Percentiles rank a stretch among this genome's conserved stretches.
Evolutionary conservation across 2,329 filamentous ascomycete genomes (phyloP).

Genomic region (Nothomitra cinnamomea): DNA sequence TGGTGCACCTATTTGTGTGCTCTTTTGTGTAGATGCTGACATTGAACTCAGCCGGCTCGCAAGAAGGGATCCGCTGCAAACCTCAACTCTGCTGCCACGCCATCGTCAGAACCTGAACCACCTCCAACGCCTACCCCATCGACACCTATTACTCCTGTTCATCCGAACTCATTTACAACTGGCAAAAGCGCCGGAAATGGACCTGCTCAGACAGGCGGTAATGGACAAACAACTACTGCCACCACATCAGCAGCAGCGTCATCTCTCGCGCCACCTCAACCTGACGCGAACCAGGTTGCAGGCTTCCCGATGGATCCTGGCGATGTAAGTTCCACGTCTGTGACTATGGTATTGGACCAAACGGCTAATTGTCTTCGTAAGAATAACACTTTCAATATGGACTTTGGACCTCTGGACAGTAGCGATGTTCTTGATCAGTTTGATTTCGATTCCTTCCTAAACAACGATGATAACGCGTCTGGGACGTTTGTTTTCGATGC

Average conservation of each 20-base stretch:
- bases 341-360: background rate
- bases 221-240: conserved; percentile 3
- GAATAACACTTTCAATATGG: conserved; percentile 22
- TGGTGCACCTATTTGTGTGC: conserved; percentile 4
- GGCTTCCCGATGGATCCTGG: conserved; percentile 6
- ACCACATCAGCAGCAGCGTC: conserved; percentile 3
- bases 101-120: conserved; percentile 28
- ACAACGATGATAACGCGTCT: conserved; percentile 4
- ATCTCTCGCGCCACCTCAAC: conserved; percentile 1
- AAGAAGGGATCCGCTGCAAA: conserved; percentile 26
- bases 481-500: conserved; percentile 4
- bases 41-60: conserved; percentile 19
- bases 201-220: conserved; percentile 15
- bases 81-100: conserved; percentile 24
- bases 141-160: conserved; percentile 30
- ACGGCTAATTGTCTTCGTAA: conserved; percentile 12
- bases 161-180: conserved; percentile 26
- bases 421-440: conserved; percentile 29
- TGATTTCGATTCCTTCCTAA: conserved; percentile 7
- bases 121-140: conserved; percentile 30
- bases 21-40: conserved; percentile 2
- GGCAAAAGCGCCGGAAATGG: conserved; percentile 20
- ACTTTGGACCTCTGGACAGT: conserved; percentile 28
- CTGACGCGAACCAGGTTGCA: conserved; percentile 5
- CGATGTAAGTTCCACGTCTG: conserved; percentile 18